Evolutionary conservation across 192 early-diverging fungal species (phyloP), one percentile per base, ranked within the genome.

Genomic region (Dissophora ornata): DNA sequence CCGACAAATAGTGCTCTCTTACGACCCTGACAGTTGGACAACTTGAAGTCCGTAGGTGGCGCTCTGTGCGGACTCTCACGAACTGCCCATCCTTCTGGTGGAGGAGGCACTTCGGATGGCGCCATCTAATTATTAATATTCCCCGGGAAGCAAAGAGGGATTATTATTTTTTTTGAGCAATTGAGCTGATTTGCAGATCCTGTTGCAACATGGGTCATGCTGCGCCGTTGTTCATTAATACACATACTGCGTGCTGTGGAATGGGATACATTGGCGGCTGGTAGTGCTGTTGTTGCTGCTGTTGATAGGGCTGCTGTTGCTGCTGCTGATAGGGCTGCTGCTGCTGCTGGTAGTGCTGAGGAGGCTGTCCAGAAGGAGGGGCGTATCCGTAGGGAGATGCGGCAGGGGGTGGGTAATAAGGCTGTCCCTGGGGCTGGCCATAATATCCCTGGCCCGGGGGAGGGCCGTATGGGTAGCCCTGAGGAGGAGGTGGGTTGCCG

Each of bases 1-100:
- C 96, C 96, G 64, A 98, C 90, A 32, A 98, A 85, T n/a, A 98
- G 80, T 1, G 95, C 96, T n/a, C 87, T 83, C 81, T 93, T 92
- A 49, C 89, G 85, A 26, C 92, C 92, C 40, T 82, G 80, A 67
- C 86, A 88, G 51, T 82, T 86, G 12, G 84, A 86, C 12, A 88
- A 58, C 42, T 85, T 62, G 36, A 83, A 85, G 22, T 79, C 56
- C 12, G 32, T n/a, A 0, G 74, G 69, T 16, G 81, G 69, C 9
- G 66, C 34, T 30, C 45, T 15, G 24, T 79, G 51, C 16, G 67
- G 57, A 34, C 54, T 52, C 30, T 70, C 38, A 2, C 53, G 54
- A 13, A 69, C 47, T 16, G 50, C 65, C 57, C 58, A 74, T 16
- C 66, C 67, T 33, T 59, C 55, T 8, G 69, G 67, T 13, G 71